Base-by-base conservation (phyloP, 345 rosid species). In the Turnera subulata region DNA sequence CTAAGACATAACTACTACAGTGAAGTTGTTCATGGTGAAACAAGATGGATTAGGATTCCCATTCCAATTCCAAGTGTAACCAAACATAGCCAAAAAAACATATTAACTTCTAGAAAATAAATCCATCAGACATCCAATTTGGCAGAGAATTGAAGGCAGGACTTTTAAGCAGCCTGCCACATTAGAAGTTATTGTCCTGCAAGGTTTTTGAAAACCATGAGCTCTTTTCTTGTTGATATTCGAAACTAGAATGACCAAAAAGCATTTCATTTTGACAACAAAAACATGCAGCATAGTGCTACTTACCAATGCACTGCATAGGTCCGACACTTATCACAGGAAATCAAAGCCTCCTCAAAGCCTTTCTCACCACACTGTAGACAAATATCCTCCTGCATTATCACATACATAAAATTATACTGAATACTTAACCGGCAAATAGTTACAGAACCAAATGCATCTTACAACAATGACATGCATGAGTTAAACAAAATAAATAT, bases 311-410 rank as follows among this genome's bases (percentile, higher is more conserved):
- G 91, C 44, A 79, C 46, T 23, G 82, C 74, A 55, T 16, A 57
- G 53, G 48, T 12, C 35, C 73, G 55, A 64, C 91, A 88, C 29
- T 58, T 42, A 1, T 67, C 65, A 45, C 95, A 84, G 56, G 53
- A 48, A 35, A 76, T 65, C 32, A 84, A 66, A 25, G 86, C 84
- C 59, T 45, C 73, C 7, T 45, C 19, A 33, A 57, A 77, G 24
- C 95, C 95, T 22, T 2, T 10, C 50, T 77, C 80, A 33, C 85
- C 89, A 49, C 91, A 84, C 16, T 23, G 61, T 55, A 50, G 72
- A 66, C 95, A 87, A 68, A 77, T 29, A 64, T 42, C 77, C 61
- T 17, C 74, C 84, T 84, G 71, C n/a, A 58, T 66, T 57, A 60
- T 38, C 50, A 69, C 46, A 57, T 29, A 11, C 32, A 42, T 25